Evolutionary conservation across 305 asterid species (phyloP).

Genomic region (Lippia alba): DNA sequence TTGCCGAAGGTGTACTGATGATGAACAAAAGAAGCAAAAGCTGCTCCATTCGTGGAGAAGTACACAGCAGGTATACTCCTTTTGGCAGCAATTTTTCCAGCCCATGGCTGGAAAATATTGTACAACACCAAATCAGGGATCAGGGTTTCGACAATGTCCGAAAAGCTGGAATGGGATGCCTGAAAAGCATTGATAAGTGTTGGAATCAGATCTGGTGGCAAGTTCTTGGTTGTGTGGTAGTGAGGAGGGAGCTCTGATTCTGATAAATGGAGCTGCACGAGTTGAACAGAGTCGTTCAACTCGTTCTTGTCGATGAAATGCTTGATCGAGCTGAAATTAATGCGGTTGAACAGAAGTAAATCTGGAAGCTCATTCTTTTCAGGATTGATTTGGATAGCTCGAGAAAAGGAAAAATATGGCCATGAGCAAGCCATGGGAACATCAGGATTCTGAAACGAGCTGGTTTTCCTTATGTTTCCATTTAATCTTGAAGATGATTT

Average conservation of each 20-base stretch:
- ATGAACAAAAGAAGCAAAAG: conserved; percentile 7
- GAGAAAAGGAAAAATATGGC: conserved; percentile 43
- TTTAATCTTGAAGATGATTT: not conserved
- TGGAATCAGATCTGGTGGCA: conserved; percentile 36
- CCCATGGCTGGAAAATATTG: conserved; percentile 45
- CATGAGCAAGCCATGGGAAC: conserved; percentile 56
- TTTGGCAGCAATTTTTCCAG: conserved; percentile 39
- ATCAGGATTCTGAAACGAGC: conserved; percentile 30
- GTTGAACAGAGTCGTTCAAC: conserved; percentile 4
- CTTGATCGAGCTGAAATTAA: conserved; percentile 35
- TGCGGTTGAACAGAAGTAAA: conserved; percentile 40
- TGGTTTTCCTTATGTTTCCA: conserved; percentile 6
- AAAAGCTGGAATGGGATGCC: conserved; percentile 34
- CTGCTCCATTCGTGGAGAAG: conserved; percentile 31
- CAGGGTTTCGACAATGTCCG: conserved; percentile 27
- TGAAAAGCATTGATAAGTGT: conserved; percentile 38
- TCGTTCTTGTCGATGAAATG: conserved; percentile 18
- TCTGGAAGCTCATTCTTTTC: conserved; percentile 23
- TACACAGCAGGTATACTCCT: conserved; percentile 32
- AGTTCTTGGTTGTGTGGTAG: conserved; percentile 43
- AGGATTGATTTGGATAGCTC: conserved; percentile 38
- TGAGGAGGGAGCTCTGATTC: conserved; percentile 39
- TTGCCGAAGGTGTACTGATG: conserved; percentile 25
- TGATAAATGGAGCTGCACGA: conserved; percentile 33
- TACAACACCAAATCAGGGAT: conserved; percentile 39